Evolutionary conservation across 768 basidiomycete genomes (phyloP), one percentile per base, ranked within the genome.

Genomic region (Leccinum uliginosum): DNA sequence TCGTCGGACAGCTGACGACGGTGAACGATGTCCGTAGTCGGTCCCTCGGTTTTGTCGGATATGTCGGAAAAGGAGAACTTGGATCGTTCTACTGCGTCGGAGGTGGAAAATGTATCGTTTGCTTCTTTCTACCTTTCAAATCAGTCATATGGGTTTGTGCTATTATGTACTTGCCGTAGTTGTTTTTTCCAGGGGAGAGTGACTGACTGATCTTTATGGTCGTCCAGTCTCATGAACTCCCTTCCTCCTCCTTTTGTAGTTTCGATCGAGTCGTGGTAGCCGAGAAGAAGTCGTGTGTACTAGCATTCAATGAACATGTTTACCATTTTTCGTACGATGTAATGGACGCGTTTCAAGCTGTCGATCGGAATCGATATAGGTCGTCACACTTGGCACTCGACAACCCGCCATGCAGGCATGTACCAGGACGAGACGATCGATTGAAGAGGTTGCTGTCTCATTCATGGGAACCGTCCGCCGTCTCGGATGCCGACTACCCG

Each of bases 1-100:
- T 47, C 56, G 3, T 49, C 66, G 17, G 60, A 58, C 51, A 56
- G 58, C 17, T 65, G 51, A 67, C 56, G 51, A 67, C 56, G 17
- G 21, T 27, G 24, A 8, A 52, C 4, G 34, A 8, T 35, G 35
- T 3, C 45, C 17, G 17, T 9, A 7, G 10, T 19, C 12, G 19
- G 19, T 43, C 19, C 19, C 17, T 43, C 6, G 5, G 40, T 43
- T 43, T 43, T 10, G 19, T 12, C 11, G 40, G 3, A 19, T n/a
- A 10, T 9, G 8, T 38, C 1, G 34, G 34, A 38, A n/a, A 40
- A 40, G 17, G 4, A n/a, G 9, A n/a, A n/a, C 3, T 10, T 40
- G 38, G 19, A 19, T 19, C 19, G 19, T 43, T 43, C 11, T 2
- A 11, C 19, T 43, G 19, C 1, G 11, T 19, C 19, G 19, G 19